Conservation (phyloP, 208 protist genomes). For the Trypanosomatidae sp. region DNA sequence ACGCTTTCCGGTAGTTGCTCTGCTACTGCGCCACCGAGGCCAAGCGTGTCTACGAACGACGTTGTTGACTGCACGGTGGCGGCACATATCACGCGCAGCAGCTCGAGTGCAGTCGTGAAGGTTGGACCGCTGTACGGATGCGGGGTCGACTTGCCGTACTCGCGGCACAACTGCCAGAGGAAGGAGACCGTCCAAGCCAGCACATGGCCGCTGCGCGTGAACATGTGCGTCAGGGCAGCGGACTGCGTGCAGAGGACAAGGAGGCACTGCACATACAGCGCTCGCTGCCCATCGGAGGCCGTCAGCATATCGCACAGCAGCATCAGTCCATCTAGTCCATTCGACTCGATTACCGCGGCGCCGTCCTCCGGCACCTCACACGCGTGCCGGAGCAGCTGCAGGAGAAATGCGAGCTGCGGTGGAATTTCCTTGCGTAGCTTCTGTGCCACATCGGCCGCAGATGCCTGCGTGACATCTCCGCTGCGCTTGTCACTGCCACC, state of each 20-base stretch:
- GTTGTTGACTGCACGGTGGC: not conserved
- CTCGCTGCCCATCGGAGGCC: constrained; percentile 50
- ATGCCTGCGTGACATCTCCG: constrained; percentile 36
- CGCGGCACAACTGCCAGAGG: constrained; percentile 49
- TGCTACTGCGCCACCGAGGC: constrained; percentile 1
- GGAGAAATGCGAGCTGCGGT: constrained; percentile 67
- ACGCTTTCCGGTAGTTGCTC: constrained; percentile 22
- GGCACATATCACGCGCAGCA: constrained; percentile 32
- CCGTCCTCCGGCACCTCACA: constrained; percentile 77
- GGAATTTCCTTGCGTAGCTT: constrained; percentile 56
- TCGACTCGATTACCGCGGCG: constrained; percentile 57
- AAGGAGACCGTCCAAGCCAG: constrained; percentile 71
- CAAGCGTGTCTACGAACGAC: not conserved
- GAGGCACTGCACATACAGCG: constrained; percentile 43
- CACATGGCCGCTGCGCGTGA: constrained; percentile 48
- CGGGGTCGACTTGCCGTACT: constrained; percentile 46
- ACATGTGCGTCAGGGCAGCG: constrained; percentile 38
- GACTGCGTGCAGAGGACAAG: constrained; percentile 51
- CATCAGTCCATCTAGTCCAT: constrained; percentile 52
- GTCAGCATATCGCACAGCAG: constrained; percentile 67
- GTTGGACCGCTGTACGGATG: constrained; percentile 57
- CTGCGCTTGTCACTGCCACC: not conserved
- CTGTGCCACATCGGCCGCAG: constrained; percentile 42
- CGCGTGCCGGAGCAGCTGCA: constrained; percentile 45
- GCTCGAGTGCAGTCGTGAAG: constrained; percentile 50